Evolutionary conservation across 345 rosid species (phyloP), one percentile per base, ranked within the genome.

Genomic region (Linum lewisii): DNA sequence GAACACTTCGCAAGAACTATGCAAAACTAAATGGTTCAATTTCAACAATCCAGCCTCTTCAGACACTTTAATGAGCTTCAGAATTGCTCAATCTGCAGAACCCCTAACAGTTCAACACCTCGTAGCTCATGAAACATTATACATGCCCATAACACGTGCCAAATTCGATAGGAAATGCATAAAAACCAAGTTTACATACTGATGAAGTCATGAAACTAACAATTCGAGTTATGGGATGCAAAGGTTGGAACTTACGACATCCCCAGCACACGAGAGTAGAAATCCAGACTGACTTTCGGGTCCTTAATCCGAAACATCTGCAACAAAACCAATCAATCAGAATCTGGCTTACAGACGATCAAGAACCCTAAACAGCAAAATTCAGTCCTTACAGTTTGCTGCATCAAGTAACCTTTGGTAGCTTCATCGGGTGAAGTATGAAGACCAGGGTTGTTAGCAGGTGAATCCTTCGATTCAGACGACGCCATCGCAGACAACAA

Each of bases 271-370:
- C 87, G 93, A 69, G 97, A 82, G 72, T 88, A 88, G 64, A 88
- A 92, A 65, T 88, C 94, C 26, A 88, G 90, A 71, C 94, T 89
- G 44, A 70, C 76, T 75, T 86, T 86, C 4, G 99, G 99, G 70
- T 93, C 97, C 80, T 93, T 93, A 65, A 89, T 82, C 23, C 97
- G 84, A 74, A 71, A 85, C 99, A 93, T 93, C 97, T 93, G 84
- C 24, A 54, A 54, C 1, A 22, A 54, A 54, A 54, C 26, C 9
- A 16, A 29, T n/a, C 21, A 26, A 66, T 24, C 47, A 6, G 25
- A 11, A 16, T 14, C 20, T 7, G 54, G 44, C 21, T n/a, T 24
- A 22, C 9, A 34, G 25, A 44, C 9, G 8, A 36, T 38, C 7
- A 62, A 1, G 21, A 0, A 54, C 32, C 2, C 47, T 23, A 18